phyloP scores from a whole-genome alignment of 192 early-diverging fungal genomes.

The Thoreauomyces humboldtii region DNA sequence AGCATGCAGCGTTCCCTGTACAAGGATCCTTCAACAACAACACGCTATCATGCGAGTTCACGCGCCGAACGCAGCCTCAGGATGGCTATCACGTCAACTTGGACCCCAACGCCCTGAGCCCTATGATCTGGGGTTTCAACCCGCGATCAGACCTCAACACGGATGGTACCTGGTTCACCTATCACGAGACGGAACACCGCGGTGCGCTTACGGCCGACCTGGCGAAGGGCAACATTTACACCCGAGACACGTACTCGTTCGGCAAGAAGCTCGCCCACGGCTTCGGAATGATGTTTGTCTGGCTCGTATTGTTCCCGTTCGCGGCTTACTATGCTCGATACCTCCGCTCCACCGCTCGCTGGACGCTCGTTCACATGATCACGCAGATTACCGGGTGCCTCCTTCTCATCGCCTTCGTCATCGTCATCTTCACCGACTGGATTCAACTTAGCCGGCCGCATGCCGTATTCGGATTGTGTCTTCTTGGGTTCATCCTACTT shows the following conservation, averaged over 20 bases:
- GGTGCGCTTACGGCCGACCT: slow-evolving; percentile 20
- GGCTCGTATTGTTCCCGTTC: slow-evolving; percentile 38
- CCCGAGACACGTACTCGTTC: slow-evolving; percentile 1
- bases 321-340: slow-evolving; percentile 39
- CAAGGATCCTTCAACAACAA: slow-evolving; percentile 8
- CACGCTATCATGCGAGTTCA: slow-evolving; percentile 19
- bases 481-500: slow-evolving; percentile 28
- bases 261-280: slow-evolving; percentile 34
- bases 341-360: slow-evolving; percentile 27
- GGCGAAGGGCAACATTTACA: not conserved
- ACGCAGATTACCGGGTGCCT: slow-evolving; percentile 33
- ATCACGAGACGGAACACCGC: slow-evolving; percentile 24
- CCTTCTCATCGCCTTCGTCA: slow-evolving; percentile 21
- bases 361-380: slow-evolving; percentile 33
- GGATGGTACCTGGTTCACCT: slow-evolving; percentile 16
- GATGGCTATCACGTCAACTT: slow-evolving; percentile 24
- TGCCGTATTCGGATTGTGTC: slow-evolving; percentile 31
- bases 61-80: slow-evolving; percentile 13
- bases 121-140: slow-evolving; percentile 42
- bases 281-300: slow-evolving; percentile 39
- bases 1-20: slow-evolving; percentile 4
- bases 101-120: not conserved
- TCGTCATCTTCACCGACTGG: slow-evolving; percentile 24
- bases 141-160: slow-evolving; percentile 11
- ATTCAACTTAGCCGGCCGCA: slow-evolving; percentile 33